A percentile compares a stretch with the other conserved stretches of the same genome.
These are phyloP conservation scores for Porphyra umbilicalis DNA, from an alignment of 31 red algal genomes.

Conservation along the genomic window DNA sequence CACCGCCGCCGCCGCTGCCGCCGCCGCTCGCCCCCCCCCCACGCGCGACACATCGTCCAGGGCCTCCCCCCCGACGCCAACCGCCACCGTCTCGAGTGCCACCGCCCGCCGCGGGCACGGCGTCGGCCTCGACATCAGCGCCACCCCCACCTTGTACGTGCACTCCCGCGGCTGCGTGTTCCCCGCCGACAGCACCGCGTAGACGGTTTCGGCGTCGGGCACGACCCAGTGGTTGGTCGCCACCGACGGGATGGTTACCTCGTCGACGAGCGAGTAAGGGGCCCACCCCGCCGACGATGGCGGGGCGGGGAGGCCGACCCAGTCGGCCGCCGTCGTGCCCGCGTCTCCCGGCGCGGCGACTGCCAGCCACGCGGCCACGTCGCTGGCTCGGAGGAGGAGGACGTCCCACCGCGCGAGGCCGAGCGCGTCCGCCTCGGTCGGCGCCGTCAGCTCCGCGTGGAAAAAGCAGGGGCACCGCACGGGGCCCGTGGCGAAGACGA, in stretches of 20 bases:
- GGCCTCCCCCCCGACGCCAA: neutral
- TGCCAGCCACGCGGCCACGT: neutral
- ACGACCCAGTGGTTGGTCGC: neutral
- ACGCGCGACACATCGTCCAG: neutral
- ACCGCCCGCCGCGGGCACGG: neutral
- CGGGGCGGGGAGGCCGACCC: neutral
- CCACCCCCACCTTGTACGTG: neutral
- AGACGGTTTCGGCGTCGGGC: neutral
- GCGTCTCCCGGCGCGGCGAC: neutral
- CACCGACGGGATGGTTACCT: neutral
- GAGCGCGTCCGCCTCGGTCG: neutral
- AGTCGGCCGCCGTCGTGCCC: neutral
- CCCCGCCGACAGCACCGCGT: neutral
- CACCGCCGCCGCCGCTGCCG: neutral
- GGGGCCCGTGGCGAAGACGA: neutral
- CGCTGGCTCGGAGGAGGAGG: neutral
- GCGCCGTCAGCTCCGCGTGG: neutral
- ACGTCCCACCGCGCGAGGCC: neutral
- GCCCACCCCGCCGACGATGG: neutral
- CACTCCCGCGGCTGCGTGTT: neutral
- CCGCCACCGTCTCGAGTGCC: neutral
- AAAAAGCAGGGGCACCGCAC: neutral
- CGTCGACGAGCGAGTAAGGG: neutral
- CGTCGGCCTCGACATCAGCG: neutral
- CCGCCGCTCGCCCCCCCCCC: neutral